Percentiles rank a stretch among this genome's conserved stretches.
Evolutionary conservation across 352 stramenopile species (phyloP).

Genomic region (Phytopythium helicoides): DNA sequence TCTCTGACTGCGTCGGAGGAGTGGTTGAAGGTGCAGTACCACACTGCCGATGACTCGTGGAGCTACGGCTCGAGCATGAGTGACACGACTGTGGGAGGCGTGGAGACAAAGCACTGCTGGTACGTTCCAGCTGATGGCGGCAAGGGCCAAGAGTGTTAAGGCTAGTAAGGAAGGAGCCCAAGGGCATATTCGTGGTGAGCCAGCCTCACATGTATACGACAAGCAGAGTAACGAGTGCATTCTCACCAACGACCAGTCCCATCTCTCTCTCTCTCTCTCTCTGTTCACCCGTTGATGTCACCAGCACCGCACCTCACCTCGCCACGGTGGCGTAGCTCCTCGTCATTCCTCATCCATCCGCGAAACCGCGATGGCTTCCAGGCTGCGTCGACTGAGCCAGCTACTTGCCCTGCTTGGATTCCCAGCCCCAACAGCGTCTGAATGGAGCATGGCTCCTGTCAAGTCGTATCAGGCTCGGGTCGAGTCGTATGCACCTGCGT

Average conservation of each 20-base stretch:
- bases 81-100: conserved; percentile 42
- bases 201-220: no score
- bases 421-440: conserved; percentile 1
- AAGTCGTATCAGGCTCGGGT: conserved; percentile 58
- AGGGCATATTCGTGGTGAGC: neutral
- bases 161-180: neutral
- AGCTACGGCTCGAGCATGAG: conserved; percentile 49
- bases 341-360: no score
- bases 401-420: neutral
- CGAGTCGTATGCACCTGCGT: conserved; percentile 47
- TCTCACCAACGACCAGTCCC: neutral
- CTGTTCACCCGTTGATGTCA: neutral
- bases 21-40: conserved; percentile 70
- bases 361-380: no score
- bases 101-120: conserved; percentile 75
- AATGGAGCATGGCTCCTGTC: conserved; percentile 47
- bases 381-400: neutral
- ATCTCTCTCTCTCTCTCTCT: neutral
- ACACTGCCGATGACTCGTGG: conserved; percentile 68
- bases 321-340: no score
- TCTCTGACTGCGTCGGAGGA: conserved; percentile 51
- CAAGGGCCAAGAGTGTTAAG: conserved; percentile 31
- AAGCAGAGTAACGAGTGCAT: neutral
- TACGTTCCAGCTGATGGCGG: conserved; percentile 51
- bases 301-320: neutral